A percentile compares a stretch with the other conserved stretches of the same genome.
Conservation (phyloP, 257 asterid species). For the Solanum etuberosum region DNA sequence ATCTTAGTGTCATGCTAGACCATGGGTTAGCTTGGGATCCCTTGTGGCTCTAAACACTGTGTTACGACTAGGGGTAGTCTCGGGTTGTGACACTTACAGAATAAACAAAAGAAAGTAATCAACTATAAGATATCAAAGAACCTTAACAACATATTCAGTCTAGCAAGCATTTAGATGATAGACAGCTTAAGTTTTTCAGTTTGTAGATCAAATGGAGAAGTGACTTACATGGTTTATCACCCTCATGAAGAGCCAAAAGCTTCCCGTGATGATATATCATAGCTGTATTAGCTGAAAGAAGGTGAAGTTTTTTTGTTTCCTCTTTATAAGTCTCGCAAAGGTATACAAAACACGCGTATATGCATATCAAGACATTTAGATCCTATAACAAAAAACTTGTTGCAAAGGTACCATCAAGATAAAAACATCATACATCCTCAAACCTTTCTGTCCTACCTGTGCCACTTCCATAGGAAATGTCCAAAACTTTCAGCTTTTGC, state of each 20-base stretch:
- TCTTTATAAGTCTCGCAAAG: constrained; percentile 2
- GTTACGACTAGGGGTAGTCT: neutral
- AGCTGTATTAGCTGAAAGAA: constrained; percentile 84
- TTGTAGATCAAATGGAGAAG: neutral
- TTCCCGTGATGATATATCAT: constrained; percentile 82
- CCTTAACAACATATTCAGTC: neutral
- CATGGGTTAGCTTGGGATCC: too few relatives aligned
- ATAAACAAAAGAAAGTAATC: neutral
- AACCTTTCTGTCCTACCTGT: constrained; percentile 38
- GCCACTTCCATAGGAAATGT: constrained; percentile 57
- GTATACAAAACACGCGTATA: neutral
- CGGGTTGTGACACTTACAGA: neutral
- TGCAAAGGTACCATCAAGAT: neutral
- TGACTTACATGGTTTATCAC: constrained; percentile 87
- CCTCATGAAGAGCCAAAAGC: constrained; percentile 89
- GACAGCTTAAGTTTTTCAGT: neutral
- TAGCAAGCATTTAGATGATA: neutral
- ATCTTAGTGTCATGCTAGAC: neutral
- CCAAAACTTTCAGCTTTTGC: constrained; percentile 65
- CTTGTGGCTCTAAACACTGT: neutral
- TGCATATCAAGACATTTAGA: neutral
- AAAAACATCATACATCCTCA: neutral
- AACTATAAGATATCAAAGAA: neutral
- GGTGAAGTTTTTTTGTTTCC: constrained; percentile 1
- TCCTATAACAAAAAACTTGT: neutral